Evolutionary conservation across 139 green algal species (phyloP), one percentile per base, ranked within the genome.

Genomic region (Chlorella sp.): DNA sequence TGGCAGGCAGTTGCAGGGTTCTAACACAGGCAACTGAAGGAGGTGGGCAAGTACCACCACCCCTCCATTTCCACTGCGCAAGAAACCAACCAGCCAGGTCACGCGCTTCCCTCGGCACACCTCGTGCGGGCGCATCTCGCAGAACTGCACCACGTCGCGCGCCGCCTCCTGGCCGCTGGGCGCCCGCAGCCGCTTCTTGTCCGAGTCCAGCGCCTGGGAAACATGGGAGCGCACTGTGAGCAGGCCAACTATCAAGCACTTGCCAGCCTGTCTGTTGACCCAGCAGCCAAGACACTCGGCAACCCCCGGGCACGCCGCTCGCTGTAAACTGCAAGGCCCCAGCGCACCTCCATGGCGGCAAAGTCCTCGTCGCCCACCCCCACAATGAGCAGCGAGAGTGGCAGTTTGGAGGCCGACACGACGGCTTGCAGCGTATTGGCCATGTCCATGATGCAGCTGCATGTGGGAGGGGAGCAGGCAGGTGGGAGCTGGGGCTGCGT

Each of bases 91-190:
- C n/a, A n/a, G n/a, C n/a, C n/a, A n/a, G n/a, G n/a, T n/a, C n/a
- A n/a, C n/a, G n/a, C n/a, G n/a, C n/a, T n/a, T n/a, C n/a, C n/a
- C n/a, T n/a, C n/a, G n/a, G n/a, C n/a, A n/a, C n/a, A 41, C 65
- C 65, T 58, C 28, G 40, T 24, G 9, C 13, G 72, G 76, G 36
- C 54, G 46, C 30, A 81, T 41, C 28, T 58, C 73, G 40, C 91
- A 87, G 76, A 94, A 92, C 86, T 94, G 91, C 19, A 94, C 91
- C 20, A 90, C 86, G 89, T 93, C 90, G n/a, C 90, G 87, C 36
- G 68, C 64, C 1, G 90, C 88, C 44, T 48, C 69, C n/a, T 73
- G 51, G 43, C 80, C 85, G 62, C 38, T 34, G 32, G 48, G 40
- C 14, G 73, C 62, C 20, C 70, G 80, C 17, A 78, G 7, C 1